phyloP scores from a whole-genome alignment of 2,329 filamentous ascomycete species.

The Fusarium euwallaceae region DNA sequence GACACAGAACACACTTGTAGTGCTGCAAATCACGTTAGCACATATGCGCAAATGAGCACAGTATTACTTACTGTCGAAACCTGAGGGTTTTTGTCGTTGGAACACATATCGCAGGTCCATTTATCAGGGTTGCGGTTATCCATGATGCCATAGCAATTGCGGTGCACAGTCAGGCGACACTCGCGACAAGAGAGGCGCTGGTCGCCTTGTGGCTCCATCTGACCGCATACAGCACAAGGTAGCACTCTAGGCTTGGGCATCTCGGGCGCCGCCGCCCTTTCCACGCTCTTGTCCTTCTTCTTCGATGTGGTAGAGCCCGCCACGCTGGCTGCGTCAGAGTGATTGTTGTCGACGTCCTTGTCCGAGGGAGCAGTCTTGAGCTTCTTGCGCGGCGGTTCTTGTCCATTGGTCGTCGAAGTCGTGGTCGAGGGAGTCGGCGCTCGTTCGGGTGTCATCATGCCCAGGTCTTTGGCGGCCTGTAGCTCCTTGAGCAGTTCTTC shows the following conservation, averaged over 20 bases:
- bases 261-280: constrained; percentile 75
- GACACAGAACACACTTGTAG: constrained; percentile 94
- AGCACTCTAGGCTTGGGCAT: constrained; percentile 82
- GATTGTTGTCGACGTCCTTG: constrained; percentile 62
- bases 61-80: constrained; percentile 82
- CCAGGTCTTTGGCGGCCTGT: constrained; percentile 72
- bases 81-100: constrained; percentile 91
- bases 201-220: constrained; percentile 78
- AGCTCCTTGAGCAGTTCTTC: constrained; percentile 88
- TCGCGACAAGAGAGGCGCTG: constrained; percentile 84
- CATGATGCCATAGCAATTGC: constrained; percentile 88
- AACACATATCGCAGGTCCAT: constrained; percentile 96
- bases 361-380: constrained; percentile 68
- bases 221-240: constrained; percentile 87
- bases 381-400: constrained; percentile 75
- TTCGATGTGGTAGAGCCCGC: constrained; percentile 56
- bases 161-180: constrained; percentile 92
- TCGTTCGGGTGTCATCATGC: constrained; percentile 58
- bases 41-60: constrained; percentile 34
- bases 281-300: constrained; percentile 71
- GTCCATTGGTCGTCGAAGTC: constrained; percentile 43
- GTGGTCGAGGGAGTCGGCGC: constrained; percentile 52
- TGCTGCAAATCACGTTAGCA: constrained; percentile 63
- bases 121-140: constrained; percentile 79
- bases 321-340: constrained; percentile 61